These are phyloP conservation scores for Phytophthora colocasiae DNA, from an alignment of 352 stramenopile genomes.

Conservation along the genomic window DNA sequence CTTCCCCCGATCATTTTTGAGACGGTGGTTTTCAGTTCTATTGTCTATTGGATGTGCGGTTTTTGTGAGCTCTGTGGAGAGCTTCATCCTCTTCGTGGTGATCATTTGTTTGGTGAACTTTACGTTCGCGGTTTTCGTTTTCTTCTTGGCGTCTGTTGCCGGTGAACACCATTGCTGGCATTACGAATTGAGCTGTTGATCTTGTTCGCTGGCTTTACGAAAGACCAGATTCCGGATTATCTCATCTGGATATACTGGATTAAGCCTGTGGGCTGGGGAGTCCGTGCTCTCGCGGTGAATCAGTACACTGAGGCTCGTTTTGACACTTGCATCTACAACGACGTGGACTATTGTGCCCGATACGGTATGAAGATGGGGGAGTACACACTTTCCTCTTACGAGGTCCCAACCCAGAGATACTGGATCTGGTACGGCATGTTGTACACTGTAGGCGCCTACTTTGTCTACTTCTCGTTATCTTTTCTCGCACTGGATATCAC, in stretches of 20 bases:
- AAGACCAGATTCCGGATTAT: slow-evolving; percentile 32
- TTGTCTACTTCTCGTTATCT: slow-evolving; percentile 24
- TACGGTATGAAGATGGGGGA: slow-evolving; percentile 30
- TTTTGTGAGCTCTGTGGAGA: slow-evolving; percentile 22
- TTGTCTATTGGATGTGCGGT: slow-evolving; percentile 35
- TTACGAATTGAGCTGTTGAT: slow-evolving; percentile 15
- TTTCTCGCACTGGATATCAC: slow-evolving; percentile 22
- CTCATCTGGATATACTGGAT: slow-evolving; percentile 33
- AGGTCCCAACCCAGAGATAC: slow-evolving; percentile 22
- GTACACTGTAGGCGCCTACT: slow-evolving; percentile 5
- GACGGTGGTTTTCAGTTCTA: slow-evolving; percentile 11
- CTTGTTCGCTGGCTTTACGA: slow-evolving; percentile 22
- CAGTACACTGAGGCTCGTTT: slow-evolving; percentile 33
- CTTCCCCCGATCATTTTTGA: slow-evolving; percentile 22
- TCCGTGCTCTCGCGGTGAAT: slow-evolving; percentile 28
- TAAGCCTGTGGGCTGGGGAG: slow-evolving; percentile 24
- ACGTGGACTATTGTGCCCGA: slow-evolving; percentile 34
- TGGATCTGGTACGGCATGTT: slow-evolving; percentile 33
- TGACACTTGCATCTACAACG: slow-evolving; percentile 33
- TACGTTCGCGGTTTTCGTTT: slow-evolving; percentile 15
- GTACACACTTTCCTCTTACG: slow-evolving; percentile 26
- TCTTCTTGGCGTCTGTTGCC: slow-evolving; percentile 20
- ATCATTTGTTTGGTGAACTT: slow-evolving; percentile 22
- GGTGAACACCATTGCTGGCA: slow-evolving; percentile 12
- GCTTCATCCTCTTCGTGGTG: slow-evolving; percentile 25